A percentile compares a stretch with the other conserved stretches of the same genome.
phyloP scores from a whole-genome alignment of 768 basidiomycete genomes.

The Sistotremastrum niveocremeum region DNA sequence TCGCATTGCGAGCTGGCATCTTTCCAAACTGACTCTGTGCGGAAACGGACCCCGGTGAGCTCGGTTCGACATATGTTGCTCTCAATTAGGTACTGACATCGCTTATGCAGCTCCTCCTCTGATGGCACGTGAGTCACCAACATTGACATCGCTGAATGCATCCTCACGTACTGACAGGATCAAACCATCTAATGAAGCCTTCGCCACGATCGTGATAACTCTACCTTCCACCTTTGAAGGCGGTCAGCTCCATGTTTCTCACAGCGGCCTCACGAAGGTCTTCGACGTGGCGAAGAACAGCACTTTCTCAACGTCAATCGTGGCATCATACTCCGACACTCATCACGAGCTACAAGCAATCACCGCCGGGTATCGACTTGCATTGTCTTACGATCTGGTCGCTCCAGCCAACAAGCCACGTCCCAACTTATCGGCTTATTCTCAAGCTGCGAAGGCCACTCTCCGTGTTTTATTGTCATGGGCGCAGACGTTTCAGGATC shows the following conservation, averaged over 20 bases:
- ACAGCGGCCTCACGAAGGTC: conserved; percentile 19
- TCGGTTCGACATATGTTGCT: too few relatives aligned
- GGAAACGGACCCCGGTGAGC: conserved; percentile 36
- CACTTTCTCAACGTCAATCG: conserved; percentile 20
- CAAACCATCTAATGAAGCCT: conserved; percentile 33
- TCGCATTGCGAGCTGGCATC: conserved; percentile 14
- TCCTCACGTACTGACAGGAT: conserved; percentile 18
- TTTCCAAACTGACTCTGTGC: conserved; percentile 36
- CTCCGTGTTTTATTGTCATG: conserved; percentile 25
- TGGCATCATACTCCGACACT: conserved; percentile 43
- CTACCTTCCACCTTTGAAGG: conserved; percentile 34
- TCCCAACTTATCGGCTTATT: conserved; percentile 18
- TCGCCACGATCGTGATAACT: conserved; percentile 35
- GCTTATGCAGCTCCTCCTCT: too few relatives aligned
- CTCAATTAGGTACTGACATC: too few relatives aligned
- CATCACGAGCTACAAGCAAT: conserved; percentile 35
- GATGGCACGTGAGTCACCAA: too few relatives aligned
- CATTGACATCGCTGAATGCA: too few relatives aligned
- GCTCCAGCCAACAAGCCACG: conserved; percentile 17
- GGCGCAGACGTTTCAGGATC: conserved; percentile 10
- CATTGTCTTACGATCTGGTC: conserved; percentile 38
- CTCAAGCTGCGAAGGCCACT: conserved; percentile 11
- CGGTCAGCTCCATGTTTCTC: conserved; percentile 31
- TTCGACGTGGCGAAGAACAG: conserved; percentile 24
- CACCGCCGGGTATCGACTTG: conserved; percentile 35